phyloP scores from a whole-genome alignment of 2,329 filamentous ascomycete genomes.

The Lachnellula arida region DNA sequence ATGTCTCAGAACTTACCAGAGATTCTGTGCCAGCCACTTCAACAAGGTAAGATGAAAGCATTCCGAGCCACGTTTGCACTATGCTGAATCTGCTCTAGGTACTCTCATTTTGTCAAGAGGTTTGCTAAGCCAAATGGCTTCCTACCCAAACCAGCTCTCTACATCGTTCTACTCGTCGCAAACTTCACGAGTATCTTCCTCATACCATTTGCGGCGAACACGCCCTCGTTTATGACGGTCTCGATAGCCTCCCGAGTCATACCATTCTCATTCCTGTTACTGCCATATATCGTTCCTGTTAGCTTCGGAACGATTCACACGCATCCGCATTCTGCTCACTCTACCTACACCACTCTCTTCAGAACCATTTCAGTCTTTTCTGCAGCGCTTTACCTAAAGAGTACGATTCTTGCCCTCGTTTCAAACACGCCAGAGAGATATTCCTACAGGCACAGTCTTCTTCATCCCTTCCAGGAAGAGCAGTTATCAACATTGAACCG shows the following conservation, averaged over 20 bases:
- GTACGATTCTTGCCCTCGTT: constrained; percentile 39
- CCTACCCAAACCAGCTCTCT: constrained; percentile 36
- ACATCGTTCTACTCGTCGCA: constrained; percentile 33
- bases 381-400: constrained; percentile 42
- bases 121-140: constrained; percentile 42
- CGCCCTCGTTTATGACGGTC: constrained; percentile 36
- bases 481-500: constrained; percentile 42
- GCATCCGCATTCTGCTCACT: constrained; percentile 36
- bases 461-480: constrained; percentile 43
- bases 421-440: constrained; percentile 45
- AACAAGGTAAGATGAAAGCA: constrained; percentile 11
- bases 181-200: constrained; percentile 36
- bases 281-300: constrained; percentile 43
- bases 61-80: not conserved
- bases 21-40: constrained; percentile 16
- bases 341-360: constrained; percentile 44
- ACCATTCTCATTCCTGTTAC: constrained; percentile 42
- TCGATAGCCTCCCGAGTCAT: constrained; percentile 34
- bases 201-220: constrained; percentile 39
- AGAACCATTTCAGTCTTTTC: constrained; percentile 41
- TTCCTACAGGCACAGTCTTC: constrained; percentile 44
- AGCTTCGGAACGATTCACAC: constrained; percentile 44
- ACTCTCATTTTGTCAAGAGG: constrained; percentile 32
- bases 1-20: constrained; percentile 24
- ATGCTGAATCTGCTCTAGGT: constrained; percentile 14